Conservation (phyloP, 2,329 filamentous ascomycete species). For the Penicillium sp. region DNA sequence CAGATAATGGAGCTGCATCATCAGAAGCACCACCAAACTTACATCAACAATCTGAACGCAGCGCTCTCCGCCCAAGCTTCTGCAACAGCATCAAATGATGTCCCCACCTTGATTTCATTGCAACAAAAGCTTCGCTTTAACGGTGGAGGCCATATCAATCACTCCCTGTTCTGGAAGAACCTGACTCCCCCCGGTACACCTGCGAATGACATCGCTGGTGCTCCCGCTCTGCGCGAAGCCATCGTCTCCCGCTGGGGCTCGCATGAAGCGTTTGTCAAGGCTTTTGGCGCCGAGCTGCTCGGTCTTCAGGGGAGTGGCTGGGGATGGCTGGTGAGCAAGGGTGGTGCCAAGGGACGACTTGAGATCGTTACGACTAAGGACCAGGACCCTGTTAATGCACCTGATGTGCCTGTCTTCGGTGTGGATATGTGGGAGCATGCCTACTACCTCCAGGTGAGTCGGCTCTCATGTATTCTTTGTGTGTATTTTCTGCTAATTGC, state of each 20-base stretch:
- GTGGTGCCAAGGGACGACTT: constrained; percentile 55
- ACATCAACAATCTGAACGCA: constrained; percentile 83
- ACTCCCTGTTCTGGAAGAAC: constrained; percentile 89
- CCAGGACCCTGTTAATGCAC: constrained; percentile 76
- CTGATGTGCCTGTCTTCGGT: constrained; percentile 72
- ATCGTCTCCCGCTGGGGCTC: constrained; percentile 68
- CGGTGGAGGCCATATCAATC: constrained; percentile 89
- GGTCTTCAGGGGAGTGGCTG: constrained; percentile 80
- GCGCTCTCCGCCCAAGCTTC: constrained; percentile 64
- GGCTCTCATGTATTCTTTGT: neutral
- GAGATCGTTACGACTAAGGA: constrained; percentile 80
- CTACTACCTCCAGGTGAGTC: constrained; percentile 72
- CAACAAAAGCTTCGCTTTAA: constrained; percentile 78
- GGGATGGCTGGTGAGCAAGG: constrained; percentile 77
- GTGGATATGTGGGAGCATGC: constrained; percentile 95
- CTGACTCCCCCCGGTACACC: constrained; percentile 63
- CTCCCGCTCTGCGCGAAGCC: constrained; percentile 57
- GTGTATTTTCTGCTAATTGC: neutral
- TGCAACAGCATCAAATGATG: constrained; percentile 56
- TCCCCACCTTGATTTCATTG: constrained; percentile 64
- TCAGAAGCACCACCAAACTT: constrained; percentile 89
- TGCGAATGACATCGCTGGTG: constrained; percentile 54
- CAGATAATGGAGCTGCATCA: constrained; percentile 96
- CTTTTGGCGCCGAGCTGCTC: constrained; percentile 64
- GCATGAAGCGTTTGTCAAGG: constrained; percentile 61